Percentiles rank a stretch among this genome's conserved stretches.
Conservation (phyloP, 345 rosid genomes). For the Alliaria petiolata region DNA sequence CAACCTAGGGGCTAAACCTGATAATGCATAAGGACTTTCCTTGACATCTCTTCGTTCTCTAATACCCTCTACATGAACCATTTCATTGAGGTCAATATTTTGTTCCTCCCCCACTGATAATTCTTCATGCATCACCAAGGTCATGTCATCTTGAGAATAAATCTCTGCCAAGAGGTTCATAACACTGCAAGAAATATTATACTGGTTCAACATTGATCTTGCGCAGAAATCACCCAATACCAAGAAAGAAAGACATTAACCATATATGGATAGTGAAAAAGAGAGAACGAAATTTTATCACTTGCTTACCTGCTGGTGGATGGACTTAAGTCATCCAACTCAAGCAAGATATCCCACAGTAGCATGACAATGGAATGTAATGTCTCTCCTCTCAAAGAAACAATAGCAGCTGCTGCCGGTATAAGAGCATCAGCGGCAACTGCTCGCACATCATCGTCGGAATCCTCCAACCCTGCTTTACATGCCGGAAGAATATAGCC, state of each 20-base stretch:
- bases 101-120: conserved; percentile 48
- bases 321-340: conserved; percentile 96
- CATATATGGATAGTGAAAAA: neutral
- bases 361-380: conserved; percentile 90
- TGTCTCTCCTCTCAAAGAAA: conserved; percentile 71
- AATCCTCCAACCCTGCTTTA: conserved; percentile 95
- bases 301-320: conserved; percentile 89
- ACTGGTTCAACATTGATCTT: conserved; percentile 8
- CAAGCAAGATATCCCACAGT: conserved; percentile 98
- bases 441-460: conserved; percentile 98
- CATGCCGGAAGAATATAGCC: conserved; percentile 85
- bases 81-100: conserved; percentile 70
- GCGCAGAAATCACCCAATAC: neutral
- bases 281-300: too few relatives aligned
- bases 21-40: conserved; percentile 82
- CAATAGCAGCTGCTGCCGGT: conserved; percentile 83
- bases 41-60: conserved; percentile 51
- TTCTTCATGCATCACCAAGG: conserved; percentile 61
- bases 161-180: conserved; percentile 99
- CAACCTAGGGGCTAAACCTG: conserved; percentile 88
- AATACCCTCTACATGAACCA: conserved; percentile 39
- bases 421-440: conserved; percentile 98
- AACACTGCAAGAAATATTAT: conserved; percentile 60
- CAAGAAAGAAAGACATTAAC: neutral
- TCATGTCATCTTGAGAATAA: conserved; percentile 94